Evolutionary conservation across 768 basidiomycete species (phyloP).

Genomic region (Lactifluus subvellereus): DNA sequence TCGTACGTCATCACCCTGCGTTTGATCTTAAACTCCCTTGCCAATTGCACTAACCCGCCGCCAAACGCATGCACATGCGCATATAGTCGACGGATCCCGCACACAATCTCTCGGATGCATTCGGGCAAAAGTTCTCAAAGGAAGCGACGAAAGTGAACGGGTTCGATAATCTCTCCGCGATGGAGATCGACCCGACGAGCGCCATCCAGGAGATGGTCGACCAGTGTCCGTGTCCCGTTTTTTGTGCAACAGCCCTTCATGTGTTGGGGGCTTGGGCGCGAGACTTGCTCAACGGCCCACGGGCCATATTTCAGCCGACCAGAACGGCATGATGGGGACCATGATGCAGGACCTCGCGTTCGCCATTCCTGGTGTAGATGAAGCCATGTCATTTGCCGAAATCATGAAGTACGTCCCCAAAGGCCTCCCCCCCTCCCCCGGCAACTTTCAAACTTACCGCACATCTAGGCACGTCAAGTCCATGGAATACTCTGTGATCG

Average conservation of each 20-base stretch:
- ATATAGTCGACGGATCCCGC: conserved; percentile 96
- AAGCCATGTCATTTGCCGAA: conserved; percentile 99
- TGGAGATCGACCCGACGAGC: conserved; percentile 99
- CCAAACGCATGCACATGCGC: conserved; percentile 2
- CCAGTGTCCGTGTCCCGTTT: conserved; percentile 54
- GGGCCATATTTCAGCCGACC: conserved; percentile 51
- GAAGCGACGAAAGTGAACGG: conserved; percentile 98
- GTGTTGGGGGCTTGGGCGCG: background rate
- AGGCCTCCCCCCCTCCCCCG: background rate
- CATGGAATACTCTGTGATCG: conserved; percentile 99
- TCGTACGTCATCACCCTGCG: conserved; percentile 48
- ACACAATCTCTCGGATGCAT: conserved; percentile 97
- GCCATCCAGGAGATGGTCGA: conserved; percentile 99
- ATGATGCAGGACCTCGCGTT: conserved; percentile 99
- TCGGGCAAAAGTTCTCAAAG: conserved; percentile 98
- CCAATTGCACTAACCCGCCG: background rate
- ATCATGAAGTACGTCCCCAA: conserved; percentile 85
- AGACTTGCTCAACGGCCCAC: background rate
- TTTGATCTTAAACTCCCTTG: background rate
- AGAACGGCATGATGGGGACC: conserved; percentile 92
- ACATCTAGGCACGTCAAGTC: conserved; percentile 89
- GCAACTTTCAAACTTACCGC: background rate
- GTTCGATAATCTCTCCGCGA: conserved; percentile 92
- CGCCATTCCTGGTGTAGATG: conserved; percentile 98
- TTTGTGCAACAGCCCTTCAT: background rate